phyloP scores from a whole-genome alignment of 768 basidiomycete genomes.

The Asterophora lycoperdoides region DNA sequence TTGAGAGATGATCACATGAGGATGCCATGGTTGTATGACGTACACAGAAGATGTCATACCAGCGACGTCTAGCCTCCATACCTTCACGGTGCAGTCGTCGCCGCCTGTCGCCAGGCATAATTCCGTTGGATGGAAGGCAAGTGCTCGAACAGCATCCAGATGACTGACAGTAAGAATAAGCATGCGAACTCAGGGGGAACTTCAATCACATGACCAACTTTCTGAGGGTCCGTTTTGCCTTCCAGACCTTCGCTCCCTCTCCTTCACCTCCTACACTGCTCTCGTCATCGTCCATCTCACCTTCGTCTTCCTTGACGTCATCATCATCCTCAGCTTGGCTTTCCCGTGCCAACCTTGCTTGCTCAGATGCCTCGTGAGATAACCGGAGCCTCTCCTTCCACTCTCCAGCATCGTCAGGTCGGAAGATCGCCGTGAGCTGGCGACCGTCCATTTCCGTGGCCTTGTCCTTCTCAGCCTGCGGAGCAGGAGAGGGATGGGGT shows the following conservation, averaged over 20 bases:
- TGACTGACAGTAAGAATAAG: slow-evolving; percentile 52
- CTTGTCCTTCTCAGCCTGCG: slow-evolving; percentile 38
- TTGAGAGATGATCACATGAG: slow-evolving; percentile 13
- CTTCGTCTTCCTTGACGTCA: slow-evolving; percentile 44
- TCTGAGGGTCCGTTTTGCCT: slow-evolving; percentile 79
- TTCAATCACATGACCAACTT: slow-evolving; percentile 57
- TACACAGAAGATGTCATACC: slow-evolving; percentile 74
- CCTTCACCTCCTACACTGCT: slow-evolving; percentile 61
- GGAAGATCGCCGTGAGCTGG: slow-evolving; percentile 76
- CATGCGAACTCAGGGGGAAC: slow-evolving; percentile 10
- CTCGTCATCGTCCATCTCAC: slow-evolving; percentile 70
- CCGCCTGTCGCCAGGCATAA: slow-evolving; percentile 88
- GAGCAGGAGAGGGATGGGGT: slow-evolving; percentile 24
- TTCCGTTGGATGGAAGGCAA: slow-evolving; percentile 86
- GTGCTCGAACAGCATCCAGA: slow-evolving; percentile 85
- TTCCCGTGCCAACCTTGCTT: slow-evolving; percentile 40
- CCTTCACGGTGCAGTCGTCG: slow-evolving; percentile 93
- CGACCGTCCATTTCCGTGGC: slow-evolving; percentile 48
- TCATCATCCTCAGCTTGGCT: slow-evolving; percentile 26
- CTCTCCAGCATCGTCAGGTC: slow-evolving; percentile 79
- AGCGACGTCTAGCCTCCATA: slow-evolving; percentile 86
- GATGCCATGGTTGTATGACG: slow-evolving; percentile 30
- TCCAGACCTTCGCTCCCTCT: slow-evolving; percentile 76
- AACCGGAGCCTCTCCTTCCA: slow-evolving; percentile 79
- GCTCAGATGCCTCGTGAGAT: slow-evolving; percentile 59